These are phyloP conservation scores for Colletotrichum shisoi DNA, from an alignment of 2,329 filamentous ascomycete genomes.

Conservation along the genomic window DNA sequence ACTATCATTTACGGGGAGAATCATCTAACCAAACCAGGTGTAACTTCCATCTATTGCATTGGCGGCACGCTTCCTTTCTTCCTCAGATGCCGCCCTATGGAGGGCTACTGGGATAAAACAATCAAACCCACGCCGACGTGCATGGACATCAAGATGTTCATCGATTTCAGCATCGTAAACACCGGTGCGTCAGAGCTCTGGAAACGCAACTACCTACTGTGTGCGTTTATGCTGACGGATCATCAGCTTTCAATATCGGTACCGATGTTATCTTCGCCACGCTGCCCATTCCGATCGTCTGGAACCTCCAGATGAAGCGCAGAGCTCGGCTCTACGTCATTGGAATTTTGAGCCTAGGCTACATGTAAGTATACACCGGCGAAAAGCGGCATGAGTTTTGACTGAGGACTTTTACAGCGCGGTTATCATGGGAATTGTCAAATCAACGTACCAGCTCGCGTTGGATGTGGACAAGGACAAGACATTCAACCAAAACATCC, in stretches of 20 bases:
- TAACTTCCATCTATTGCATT: conserved; percentile 41
- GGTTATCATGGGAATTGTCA: conserved; percentile 52
- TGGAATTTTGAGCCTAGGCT: conserved; percentile 53
- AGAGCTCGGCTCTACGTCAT: conserved; percentile 51
- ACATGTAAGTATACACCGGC: conserved; percentile 45
- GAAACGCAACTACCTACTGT: not conserved
- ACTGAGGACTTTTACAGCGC: conserved; percentile 43
- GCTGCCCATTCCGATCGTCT: conserved; percentile 53
- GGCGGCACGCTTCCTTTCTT: conserved; percentile 41
- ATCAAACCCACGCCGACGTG: conserved; percentile 29
- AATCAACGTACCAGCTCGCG: conserved; percentile 50
- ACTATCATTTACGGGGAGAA: not conserved
- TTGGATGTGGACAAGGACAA: conserved; percentile 44
- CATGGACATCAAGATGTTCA: conserved; percentile 35
- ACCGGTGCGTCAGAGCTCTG: not conserved
- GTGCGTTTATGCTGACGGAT: not conserved
- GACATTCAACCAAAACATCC: conserved; percentile 46
- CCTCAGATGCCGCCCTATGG: conserved; percentile 41
- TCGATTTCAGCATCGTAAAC: conserved; percentile 54
- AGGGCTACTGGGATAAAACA: conserved; percentile 40
- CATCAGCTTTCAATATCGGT: conserved; percentile 50
- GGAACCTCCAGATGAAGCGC: conserved; percentile 51
- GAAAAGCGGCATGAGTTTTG: not conserved
- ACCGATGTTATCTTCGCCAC: conserved; percentile 55
- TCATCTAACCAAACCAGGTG: conserved; percentile 14